Percentiles rank a stretch among this genome's conserved stretches.
Conservation (phyloP, 169 alveolate genomes). For the Plasmodium fragile region DNA sequence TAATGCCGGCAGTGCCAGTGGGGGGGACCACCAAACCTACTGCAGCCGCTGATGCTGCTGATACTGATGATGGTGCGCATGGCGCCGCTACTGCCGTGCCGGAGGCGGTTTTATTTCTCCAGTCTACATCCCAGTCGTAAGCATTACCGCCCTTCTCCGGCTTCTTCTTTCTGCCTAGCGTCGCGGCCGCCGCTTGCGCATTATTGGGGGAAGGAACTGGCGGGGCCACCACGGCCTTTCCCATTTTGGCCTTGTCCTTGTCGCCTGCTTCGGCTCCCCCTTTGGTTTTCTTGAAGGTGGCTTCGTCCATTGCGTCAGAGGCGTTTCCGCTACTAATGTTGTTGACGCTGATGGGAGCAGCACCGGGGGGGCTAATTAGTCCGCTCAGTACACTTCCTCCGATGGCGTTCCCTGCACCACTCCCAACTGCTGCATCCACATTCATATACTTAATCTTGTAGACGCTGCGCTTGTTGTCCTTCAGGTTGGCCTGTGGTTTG, state of each 20-base stretch:
- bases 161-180: conserved; percentile 29
- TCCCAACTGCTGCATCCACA: background rate
- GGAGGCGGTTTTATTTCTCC: conserved; percentile 27
- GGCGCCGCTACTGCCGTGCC: background rate
- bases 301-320: conserved; percentile 11
- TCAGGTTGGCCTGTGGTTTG: conserved; percentile 40
- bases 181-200: background rate
- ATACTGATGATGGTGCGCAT: background rate
- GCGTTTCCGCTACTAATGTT: conserved; percentile 4
- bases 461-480: conserved; percentile 41
- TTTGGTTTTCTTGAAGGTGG: background rate
- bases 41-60: background rate
- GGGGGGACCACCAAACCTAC: background rate
- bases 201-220: background rate
- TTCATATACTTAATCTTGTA: conserved; percentile 20
- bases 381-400: background rate
- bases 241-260: background rate
- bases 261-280: background rate
- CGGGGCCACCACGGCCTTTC: background rate
- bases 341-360: background rate
- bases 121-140: conserved; percentile 62
- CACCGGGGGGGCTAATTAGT: background rate
- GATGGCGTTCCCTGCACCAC: background rate
- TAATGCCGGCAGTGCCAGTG: background rate
- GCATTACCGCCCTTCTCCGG: conserved; percentile 9